phyloP scores from a whole-genome alignment of 805 yeast genomes.

The Scheffersomyces amazonensis region DNA sequence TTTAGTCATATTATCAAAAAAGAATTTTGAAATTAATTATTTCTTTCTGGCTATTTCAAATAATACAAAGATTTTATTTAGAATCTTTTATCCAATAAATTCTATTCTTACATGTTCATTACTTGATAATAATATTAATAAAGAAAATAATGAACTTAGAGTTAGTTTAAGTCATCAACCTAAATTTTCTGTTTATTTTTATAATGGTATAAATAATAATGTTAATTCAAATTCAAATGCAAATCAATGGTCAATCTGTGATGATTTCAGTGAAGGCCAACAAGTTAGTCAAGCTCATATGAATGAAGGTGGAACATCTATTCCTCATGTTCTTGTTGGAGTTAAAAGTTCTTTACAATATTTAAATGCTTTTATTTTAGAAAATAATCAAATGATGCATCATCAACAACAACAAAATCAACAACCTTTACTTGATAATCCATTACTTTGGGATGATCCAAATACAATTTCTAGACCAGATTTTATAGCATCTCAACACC shows the following conservation, averaged over 20 bases:
- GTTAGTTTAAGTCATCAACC: constrained; percentile 59
- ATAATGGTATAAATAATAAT: constrained; percentile 51
- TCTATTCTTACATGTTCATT: constrained; percentile 60
- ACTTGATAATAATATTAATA: constrained; percentile 42
- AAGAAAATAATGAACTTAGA: constrained; percentile 45
- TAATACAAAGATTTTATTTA: constrained; percentile 62
- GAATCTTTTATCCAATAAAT: constrained; percentile 68
- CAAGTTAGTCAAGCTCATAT: constrained; percentile 69
- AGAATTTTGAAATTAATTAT: constrained; percentile 70
- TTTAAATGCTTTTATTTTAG: constrained; percentile 52
- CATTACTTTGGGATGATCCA: neutral
- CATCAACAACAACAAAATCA: constrained; percentile 7
- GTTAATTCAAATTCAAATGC: no score
- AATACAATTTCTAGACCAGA: neutral
- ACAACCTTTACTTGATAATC: neutral
- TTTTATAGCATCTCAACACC: neutral
- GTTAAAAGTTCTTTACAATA: constrained; percentile 46
- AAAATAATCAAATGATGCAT: constrained; percentile 20
- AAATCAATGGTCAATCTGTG: constrained; percentile 79
- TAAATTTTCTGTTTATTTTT: constrained; percentile 73
- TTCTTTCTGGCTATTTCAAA: constrained; percentile 74
- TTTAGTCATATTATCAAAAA: constrained; percentile 65
- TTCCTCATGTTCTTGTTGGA: constrained; percentile 72
- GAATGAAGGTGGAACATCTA: constrained; percentile 50
- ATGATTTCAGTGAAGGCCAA: constrained; percentile 80